Base-by-base conservation (phyloP, 2,329 filamentous ascomycete genomes). In the Thelonectria discophora region DNA sequence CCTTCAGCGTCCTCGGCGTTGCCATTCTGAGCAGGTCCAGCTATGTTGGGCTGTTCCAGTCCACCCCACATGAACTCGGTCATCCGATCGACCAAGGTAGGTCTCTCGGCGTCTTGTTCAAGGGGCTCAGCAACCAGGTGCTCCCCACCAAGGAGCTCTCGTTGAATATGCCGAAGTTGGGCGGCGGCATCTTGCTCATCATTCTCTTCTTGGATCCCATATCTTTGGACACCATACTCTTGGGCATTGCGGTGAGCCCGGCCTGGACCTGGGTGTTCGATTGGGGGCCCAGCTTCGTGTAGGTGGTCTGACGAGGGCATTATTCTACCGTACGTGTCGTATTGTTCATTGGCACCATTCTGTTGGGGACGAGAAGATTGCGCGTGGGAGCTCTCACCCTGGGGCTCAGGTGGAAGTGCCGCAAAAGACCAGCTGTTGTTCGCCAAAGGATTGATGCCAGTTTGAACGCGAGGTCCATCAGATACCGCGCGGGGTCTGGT, bases 21-120 rank as follows among this genome's bases (percentile, higher is more conserved):
- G 15, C 72, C 76, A 50, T 74, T 72, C 40, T 75, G 76, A 65
- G 85, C 76, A 61, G 79, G 75, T 32, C 39, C 68, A 40, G 51
- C 53, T 43, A 69, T 68, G 24, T 46, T 62, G 73, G 64, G 67
- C 8, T 75, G 70, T 32, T 84, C 81, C 5, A 88, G 76, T 39
- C 83, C 82, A 9, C 83, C 83, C 85, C 86, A 89, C 80, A 90
- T 85, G 69, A 88, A 89, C 62, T 88, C 80, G 1, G 85, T 81
- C 12, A 89, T 65, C 30, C 73, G 68, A 20, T 65, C 69, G 13
- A 75, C 71, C 24, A 77, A 58, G 20, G 74, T 73, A 49, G 60
- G 61, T 9, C 52, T 57, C 10, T 49, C 60, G 9, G 57, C 66
- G n/a, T 61, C 61, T 13, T 30, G 62, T 32, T 58, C 60, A 17